A percentile compares a stretch with the other conserved stretches of the same genome.
Evolutionary conservation across 108 stramenopile species (phyloP).

Genomic region (Cyclostephanos invisitatus): DNA sequence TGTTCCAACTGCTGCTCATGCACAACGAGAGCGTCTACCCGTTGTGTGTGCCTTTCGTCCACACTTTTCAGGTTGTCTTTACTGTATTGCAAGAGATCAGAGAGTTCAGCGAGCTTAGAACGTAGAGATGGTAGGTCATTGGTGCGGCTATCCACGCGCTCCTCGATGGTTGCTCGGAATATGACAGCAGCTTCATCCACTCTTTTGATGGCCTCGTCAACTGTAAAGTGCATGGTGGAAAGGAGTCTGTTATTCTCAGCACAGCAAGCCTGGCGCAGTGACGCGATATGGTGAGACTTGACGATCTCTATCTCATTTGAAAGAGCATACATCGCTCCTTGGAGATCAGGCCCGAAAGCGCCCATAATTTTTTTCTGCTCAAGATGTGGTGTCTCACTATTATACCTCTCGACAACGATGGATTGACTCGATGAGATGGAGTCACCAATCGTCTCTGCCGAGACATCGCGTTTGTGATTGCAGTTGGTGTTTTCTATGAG

Average conservation of each 20-base stretch:
- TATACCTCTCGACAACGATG: not conserved
- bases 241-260: slow-evolving; percentile 23
- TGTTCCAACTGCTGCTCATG: slow-evolving; percentile 24
- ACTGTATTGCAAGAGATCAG: slow-evolving; percentile 19
- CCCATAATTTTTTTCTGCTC: slow-evolving; percentile 21
- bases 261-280: slow-evolving; percentile 24
- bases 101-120: slow-evolving; percentile 25
- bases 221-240: slow-evolving; percentile 7
- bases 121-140: slow-evolving; percentile 26
- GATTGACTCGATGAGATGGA: not conserved
- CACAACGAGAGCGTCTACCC: slow-evolving; percentile 25
- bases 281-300: slow-evolving; percentile 31
- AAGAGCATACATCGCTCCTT: slow-evolving; percentile 44
- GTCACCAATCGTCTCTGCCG: not conserved
- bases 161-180: slow-evolving; percentile 18
- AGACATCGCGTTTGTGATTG: not conserved
- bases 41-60: slow-evolving; percentile 18
- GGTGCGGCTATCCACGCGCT: slow-evolving; percentile 23
- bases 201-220: slow-evolving; percentile 24
- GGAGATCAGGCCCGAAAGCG: slow-evolving; percentile 37
- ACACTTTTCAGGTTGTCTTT: slow-evolving; percentile 18
- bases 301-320: slow-evolving; percentile 42
- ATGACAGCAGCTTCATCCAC: slow-evolving; percentile 10
- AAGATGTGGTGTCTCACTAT: slow-evolving; percentile 3
- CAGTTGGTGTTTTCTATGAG: slow-evolving; percentile 29